Base-by-base conservation (phyloP, 2,329 filamentous ascomycete genomes). In the Mollisiaceae sp. region DNA sequence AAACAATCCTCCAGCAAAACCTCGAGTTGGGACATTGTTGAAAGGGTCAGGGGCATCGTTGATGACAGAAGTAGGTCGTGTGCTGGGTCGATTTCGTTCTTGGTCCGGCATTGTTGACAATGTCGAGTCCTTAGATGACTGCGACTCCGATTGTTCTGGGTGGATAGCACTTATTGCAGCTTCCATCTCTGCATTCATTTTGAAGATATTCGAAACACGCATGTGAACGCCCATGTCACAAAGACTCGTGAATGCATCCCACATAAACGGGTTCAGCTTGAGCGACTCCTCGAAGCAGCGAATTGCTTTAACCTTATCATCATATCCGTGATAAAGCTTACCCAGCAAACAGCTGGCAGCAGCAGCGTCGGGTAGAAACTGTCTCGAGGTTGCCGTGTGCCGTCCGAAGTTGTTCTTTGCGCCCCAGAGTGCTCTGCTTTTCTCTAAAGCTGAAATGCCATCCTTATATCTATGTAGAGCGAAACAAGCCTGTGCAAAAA, bases 191-290 rank as follows among this genome's bases (percentile, higher is more conserved):
- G 85, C 80, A 18, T 85, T 92, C 72, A 91, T 80, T 75, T 89
- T 93, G 80, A 97, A 99, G 68, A 97, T 91, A 74, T 96, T 97
- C 32, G 89, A 86, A 11, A 95, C 88, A 63, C 91, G 89, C 62
- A 98, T 85, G 70, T 89, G 89, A 54, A 93, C 90, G 4, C 92
- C 92, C 89, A 87, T 92, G 75, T 97, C 93, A 76, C 94, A 97
- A 8, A 99, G 84, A 18, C 88, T 90, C 24, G 90, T 89, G 74
- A 98, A 98, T 0, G 94, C 94, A 82, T 99, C 95, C 95, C 95
- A 99, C 86, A 97, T 95, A 78, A 98, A 94, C 1, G 95, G 94
- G 74, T 98, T 99, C 62, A 89, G 78, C 79, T 94, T 96, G 73
- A 99, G 81, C 6, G 94, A 88, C 66, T 96, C 93, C 71, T 97